These are phyloP conservation scores for Aspergillus nanangensis DNA, from an alignment of 495 filamentous ascomycete species.

Conservation along the genomic window DNA sequence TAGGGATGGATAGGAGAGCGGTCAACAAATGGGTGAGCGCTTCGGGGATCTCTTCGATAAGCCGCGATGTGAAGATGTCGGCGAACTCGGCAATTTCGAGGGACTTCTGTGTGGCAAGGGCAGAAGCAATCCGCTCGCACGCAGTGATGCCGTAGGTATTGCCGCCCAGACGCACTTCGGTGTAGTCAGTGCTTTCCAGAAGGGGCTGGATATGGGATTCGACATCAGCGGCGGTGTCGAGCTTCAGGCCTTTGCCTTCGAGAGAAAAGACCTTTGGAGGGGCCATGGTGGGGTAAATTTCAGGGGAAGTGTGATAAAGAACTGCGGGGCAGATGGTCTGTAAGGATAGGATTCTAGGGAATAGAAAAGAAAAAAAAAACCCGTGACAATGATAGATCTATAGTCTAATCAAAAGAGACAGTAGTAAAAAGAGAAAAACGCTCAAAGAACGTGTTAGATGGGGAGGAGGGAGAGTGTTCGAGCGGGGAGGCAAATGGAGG, in stretches of 20 bases:
- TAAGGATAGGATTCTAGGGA: too few species aligned
- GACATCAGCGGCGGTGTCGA: slow-evolving; percentile 81
- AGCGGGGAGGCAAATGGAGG: background rate
- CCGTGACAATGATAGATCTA: too few species aligned
- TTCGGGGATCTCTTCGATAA: slow-evolving; percentile 89
- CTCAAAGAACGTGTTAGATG: background rate
- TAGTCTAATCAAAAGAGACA: too few species aligned
- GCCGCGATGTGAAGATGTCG: slow-evolving; percentile 94
- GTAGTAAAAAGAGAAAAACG: background rate
- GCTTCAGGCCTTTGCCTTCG: slow-evolving; percentile 84
- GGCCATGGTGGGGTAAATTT: slow-evolving; percentile 46
- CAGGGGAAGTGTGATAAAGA: slow-evolving; percentile 11
- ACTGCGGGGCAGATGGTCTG: background rate
- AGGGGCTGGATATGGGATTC: slow-evolving; percentile 78
- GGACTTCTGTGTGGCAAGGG: slow-evolving; percentile 73
- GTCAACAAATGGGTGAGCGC: slow-evolving; percentile 82
- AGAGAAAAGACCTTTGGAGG: slow-evolving; percentile 78
- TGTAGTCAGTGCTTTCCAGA: slow-evolving; percentile 64
- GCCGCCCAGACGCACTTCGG: slow-evolving; percentile 77
- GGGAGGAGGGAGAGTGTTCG: background rate
- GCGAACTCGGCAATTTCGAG: slow-evolving; percentile 84
- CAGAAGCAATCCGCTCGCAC: slow-evolving; percentile 73
- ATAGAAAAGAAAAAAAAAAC: too few species aligned
- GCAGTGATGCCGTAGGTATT: slow-evolving; percentile 91
- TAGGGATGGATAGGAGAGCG: slow-evolving; percentile 74